phyloP scores from a whole-genome alignment of 208 protist genomes.

The Leishmania amazonensis region DNA sequence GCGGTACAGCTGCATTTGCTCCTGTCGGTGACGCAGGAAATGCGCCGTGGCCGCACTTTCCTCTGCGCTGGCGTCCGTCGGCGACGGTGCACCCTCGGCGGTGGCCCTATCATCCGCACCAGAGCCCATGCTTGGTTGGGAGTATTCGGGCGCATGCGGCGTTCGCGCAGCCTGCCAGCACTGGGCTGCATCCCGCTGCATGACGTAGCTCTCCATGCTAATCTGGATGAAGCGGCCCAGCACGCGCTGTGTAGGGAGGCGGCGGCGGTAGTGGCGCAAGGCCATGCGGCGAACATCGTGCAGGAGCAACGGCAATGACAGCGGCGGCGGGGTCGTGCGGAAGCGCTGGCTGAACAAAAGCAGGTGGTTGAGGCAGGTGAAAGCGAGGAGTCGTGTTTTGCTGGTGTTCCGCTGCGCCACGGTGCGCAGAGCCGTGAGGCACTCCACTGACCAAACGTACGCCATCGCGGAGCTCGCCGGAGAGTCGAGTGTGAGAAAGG shows the following conservation, averaged over 20 bases:
- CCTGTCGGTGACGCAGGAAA: conserved; percentile 62
- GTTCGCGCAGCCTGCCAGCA: conserved; percentile 38
- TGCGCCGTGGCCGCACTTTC: conserved; percentile 33
- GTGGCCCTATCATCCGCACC: not conserved
- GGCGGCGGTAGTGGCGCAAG: conserved; percentile 62
- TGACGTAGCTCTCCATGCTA: conserved; percentile 71
- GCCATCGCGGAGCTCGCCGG: not conserved
- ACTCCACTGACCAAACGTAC: conserved; percentile 46
- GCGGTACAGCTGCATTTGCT: conserved; percentile 72
- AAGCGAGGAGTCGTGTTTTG: conserved; percentile 70
- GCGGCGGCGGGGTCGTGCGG: conserved; percentile 28
- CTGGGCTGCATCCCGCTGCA: conserved; percentile 62
- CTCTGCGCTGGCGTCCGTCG: conserved; percentile 2
- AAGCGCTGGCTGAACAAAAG: conserved; percentile 54
- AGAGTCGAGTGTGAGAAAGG: conserved; percentile 28
- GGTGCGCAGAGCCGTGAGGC: conserved; percentile 49
- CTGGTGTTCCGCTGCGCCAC: conserved; percentile 60
- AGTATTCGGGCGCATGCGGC: not conserved
- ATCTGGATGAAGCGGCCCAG: conserved; percentile 75
- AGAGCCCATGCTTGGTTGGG: not conserved
- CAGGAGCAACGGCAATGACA: conserved; percentile 33
- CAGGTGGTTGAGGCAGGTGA: conserved; percentile 77
- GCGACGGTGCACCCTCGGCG: not conserved
- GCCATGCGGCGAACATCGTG: conserved; percentile 62
- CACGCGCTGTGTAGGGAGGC: conserved; percentile 32